Conservation (phyloP, 2,329 filamentous ascomycete genomes). For the Colletotrichum orbiculare region DNA sequence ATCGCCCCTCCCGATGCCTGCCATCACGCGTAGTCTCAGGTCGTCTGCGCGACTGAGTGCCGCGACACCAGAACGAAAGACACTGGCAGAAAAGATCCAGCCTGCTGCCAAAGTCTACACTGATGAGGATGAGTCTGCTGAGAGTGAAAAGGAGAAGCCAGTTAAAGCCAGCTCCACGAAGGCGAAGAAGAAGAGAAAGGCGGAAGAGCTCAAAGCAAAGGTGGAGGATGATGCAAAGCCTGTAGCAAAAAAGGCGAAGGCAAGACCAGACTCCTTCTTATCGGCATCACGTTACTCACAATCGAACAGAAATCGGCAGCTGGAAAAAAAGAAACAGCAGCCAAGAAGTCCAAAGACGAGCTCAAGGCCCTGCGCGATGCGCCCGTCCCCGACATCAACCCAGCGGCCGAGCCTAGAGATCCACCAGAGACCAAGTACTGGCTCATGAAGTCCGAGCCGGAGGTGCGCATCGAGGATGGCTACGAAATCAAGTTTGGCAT, state of each 20-base stretch:
- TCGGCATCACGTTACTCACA: background rate
- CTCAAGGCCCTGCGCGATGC: slow-evolving; percentile 31
- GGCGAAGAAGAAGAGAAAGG: no score
- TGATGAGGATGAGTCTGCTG: background rate
- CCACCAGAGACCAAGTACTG: slow-evolving; percentile 68
- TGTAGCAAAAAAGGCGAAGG: slow-evolving; percentile 31
- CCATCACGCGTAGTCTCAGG: slow-evolving; percentile 24
- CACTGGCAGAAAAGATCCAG: background rate
- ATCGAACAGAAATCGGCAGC: background rate
- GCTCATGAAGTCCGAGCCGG: slow-evolving; percentile 90
- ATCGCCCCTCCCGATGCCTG: slow-evolving; percentile 14
- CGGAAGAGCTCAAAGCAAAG: background rate
- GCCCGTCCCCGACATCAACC: slow-evolving; percentile 49
- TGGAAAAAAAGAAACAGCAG: slow-evolving; percentile 15
- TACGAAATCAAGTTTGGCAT: slow-evolving; percentile 94
- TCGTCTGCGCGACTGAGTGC: slow-evolving; percentile 28
- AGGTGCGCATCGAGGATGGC: slow-evolving; percentile 86
- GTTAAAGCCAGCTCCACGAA: background rate
- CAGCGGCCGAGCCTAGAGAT: slow-evolving; percentile 44
- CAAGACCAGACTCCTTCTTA: background rate
- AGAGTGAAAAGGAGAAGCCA: slow-evolving; percentile 20
- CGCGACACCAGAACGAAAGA: background rate
- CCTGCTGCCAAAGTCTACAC: background rate
- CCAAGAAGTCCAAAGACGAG: slow-evolving; percentile 28
- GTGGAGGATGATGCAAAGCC: slow-evolving; percentile 4